Conservation (phyloP, 371 early-diverging fungal genomes). For the Circinella minor region DNA sequence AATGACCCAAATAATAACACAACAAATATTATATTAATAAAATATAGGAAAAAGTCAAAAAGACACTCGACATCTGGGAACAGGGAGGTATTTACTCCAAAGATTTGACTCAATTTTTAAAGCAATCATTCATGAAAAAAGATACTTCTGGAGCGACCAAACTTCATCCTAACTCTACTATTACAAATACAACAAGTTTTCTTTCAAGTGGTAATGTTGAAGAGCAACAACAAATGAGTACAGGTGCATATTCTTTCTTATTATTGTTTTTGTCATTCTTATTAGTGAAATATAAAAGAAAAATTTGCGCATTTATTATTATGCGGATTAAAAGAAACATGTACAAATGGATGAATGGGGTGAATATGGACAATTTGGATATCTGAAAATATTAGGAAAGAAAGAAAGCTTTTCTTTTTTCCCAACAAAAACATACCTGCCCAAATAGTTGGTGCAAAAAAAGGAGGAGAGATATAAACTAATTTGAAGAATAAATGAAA, state of each 20-base stretch:
- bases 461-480: not conserved
- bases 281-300: not conserved
- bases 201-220: slow-evolving; percentile 7
- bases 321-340: not conserved
- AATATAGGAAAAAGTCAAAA: slow-evolving; percentile 60
- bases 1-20: not conserved
- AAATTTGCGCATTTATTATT: not conserved
- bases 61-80: slow-evolving; percentile 59
- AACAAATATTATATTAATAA: slow-evolving; percentile 17
- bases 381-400: not conserved
- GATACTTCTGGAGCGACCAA: slow-evolving; percentile 16
- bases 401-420: too few relatives aligned
- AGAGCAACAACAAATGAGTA: slow-evolving; percentile 21
- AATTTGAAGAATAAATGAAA: not conserved
- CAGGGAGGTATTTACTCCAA: slow-evolving; percentile 48
- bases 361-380: too few relatives aligned
- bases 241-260: slow-evolving; percentile 22
- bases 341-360: not conserved
- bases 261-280: slow-evolving; percentile 9
- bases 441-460: not conserved
- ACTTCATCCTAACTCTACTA: slow-evolving; percentile 29
- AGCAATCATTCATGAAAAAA: slow-evolving; percentile 38
- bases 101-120: slow-evolving; percentile 43
- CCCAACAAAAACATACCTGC: too few relatives aligned
- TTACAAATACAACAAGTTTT: not conserved